A percentile compares a stretch with the other conserved stretches of the same genome.
phyloP scores from a whole-genome alignment of 805 yeast species.

The Saturnispora sanitii region DNA sequence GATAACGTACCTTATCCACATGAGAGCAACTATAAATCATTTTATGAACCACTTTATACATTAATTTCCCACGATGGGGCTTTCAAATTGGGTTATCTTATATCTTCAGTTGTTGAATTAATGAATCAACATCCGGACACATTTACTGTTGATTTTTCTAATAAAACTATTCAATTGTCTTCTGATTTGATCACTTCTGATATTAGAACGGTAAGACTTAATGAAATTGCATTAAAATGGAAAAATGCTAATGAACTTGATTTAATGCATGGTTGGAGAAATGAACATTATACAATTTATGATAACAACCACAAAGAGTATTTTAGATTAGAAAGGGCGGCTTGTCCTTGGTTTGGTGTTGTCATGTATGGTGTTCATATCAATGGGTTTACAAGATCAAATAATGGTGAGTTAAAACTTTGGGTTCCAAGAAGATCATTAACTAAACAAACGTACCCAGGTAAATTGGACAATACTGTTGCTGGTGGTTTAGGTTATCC shows the following conservation, averaged over 20 bases:
- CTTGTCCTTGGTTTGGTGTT: conserved; percentile 74
- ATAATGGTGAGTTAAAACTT: conserved; percentile 38
- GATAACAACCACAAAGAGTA: conserved; percentile 48
- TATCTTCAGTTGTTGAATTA: conserved; percentile 26
- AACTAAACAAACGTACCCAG: conserved; percentile 81
- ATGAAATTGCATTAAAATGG: conserved; percentile 34
- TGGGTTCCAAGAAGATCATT: conserved; percentile 84
- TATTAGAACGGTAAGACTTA: conserved; percentile 33
- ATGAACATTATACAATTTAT: conserved; percentile 71
- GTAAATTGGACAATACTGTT: conserved; percentile 83
- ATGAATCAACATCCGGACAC: conserved; percentile 15
- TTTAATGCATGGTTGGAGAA: conserved; percentile 66
- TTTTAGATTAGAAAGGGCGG: conserved; percentile 67
- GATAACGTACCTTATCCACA: conserved; percentile 26
- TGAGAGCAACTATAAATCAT: conserved; percentile 13
- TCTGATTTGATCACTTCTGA: conserved; percentile 30
- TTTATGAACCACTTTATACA: conserved; percentile 21
- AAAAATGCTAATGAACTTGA: conserved; percentile 28
- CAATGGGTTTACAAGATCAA: conserved; percentile 51
- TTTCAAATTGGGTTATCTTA: conserved; percentile 31
- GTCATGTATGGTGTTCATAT: conserved; percentile 86
- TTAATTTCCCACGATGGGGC: conserved; percentile 30
- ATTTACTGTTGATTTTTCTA: conserved; percentile 21
- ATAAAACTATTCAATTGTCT: conserved; percentile 24
- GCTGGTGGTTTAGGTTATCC: conserved; percentile 94